phyloP scores from a whole-genome alignment of 176 grass and related monocot genomes.

The Luzula sylvatica region DNA sequence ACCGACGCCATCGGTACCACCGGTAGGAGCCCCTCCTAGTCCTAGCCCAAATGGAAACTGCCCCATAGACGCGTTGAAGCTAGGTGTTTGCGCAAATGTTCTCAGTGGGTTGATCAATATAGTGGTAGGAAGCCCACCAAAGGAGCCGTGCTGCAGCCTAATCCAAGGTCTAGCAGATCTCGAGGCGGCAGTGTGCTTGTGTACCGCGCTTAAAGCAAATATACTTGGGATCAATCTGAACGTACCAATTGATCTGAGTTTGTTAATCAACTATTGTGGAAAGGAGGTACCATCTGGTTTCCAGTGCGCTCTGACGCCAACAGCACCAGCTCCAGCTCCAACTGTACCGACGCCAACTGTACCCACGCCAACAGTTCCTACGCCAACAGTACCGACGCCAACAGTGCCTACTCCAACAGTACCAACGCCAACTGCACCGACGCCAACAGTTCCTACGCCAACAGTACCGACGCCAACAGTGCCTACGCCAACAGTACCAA shows the following conservation, averaged over 20 bases:
- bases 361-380: too few species aligned
- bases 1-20: background rate
- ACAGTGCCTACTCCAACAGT: too few species aligned
- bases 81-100: conserved; percentile 65
- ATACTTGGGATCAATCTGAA: conserved; percentile 65
- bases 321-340: too few species aligned
- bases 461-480: too few species aligned
- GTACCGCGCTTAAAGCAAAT: conserved; percentile 55
- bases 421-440: too few species aligned
- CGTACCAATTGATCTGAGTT: conserved; percentile 56
- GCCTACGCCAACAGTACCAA: too few species aligned
- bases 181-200: conserved; percentile 58
- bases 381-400: too few species aligned
- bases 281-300: conserved; percentile 43
- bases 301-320: too few species aligned
- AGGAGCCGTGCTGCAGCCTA: conserved; percentile 52
- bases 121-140: conserved; percentile 45
- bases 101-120: conserved; percentile 59
- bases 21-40: background rate
- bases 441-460: too few species aligned
- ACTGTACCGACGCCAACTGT: too few species aligned
- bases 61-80: conserved; percentile 61
- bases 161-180: conserved; percentile 68
- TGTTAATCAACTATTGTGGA: conserved; percentile 85
- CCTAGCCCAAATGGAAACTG: background rate